Evolutionary conservation across 495 filamentous ascomycete genomes (phyloP).

Genomic region (Neurospora sp.): DNA sequence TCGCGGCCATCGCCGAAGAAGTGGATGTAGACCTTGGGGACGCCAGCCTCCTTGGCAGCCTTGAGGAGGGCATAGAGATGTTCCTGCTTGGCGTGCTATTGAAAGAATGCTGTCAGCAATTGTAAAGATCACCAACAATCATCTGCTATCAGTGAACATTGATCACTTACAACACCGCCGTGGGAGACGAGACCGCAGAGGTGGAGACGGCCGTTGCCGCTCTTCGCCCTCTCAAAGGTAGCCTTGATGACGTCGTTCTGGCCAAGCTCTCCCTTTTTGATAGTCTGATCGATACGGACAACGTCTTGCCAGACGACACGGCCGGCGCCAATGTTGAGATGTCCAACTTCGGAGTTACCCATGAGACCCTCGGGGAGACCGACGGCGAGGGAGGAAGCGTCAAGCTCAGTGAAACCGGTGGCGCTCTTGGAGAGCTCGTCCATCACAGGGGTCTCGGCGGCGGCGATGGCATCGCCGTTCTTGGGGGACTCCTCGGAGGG

Average conservation of each 20-base stretch:
- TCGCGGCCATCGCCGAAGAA: constrained; percentile 98
- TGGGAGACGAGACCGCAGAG: constrained; percentile 84
- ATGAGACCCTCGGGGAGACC: constrained; percentile 94
- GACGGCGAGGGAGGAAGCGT: constrained; percentile 91
- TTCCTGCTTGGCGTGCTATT: constrained; percentile 78
- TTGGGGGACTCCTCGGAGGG: constrained; percentile 64
- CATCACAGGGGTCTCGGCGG: constrained; percentile 73
- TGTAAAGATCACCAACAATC: neutral
- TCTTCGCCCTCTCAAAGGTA: constrained; percentile 70
- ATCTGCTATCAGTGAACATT: neutral
- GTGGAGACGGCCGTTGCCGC: constrained; percentile 84
- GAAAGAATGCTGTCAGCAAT: constrained; percentile 6
- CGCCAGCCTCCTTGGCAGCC: constrained; percentile 75
- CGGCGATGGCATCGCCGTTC: constrained; percentile 87
- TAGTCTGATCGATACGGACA: constrained; percentile 88
- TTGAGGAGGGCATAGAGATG: constrained; percentile 80
- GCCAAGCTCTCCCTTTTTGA: constrained; percentile 79
- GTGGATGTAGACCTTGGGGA: constrained; percentile 92
- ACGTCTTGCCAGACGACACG: constrained; percentile 99
- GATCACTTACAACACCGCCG: constrained; percentile 68
- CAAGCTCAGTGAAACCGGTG: constrained; percentile 56
- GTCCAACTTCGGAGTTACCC: constrained; percentile 97
- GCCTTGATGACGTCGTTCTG: constrained; percentile 70
- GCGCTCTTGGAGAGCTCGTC: constrained; percentile 30
- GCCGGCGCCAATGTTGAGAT: constrained; percentile 96